phyloP scores from a whole-genome alignment of 768 basidiomycete genomes.

The Boletus tomentosulus region DNA sequence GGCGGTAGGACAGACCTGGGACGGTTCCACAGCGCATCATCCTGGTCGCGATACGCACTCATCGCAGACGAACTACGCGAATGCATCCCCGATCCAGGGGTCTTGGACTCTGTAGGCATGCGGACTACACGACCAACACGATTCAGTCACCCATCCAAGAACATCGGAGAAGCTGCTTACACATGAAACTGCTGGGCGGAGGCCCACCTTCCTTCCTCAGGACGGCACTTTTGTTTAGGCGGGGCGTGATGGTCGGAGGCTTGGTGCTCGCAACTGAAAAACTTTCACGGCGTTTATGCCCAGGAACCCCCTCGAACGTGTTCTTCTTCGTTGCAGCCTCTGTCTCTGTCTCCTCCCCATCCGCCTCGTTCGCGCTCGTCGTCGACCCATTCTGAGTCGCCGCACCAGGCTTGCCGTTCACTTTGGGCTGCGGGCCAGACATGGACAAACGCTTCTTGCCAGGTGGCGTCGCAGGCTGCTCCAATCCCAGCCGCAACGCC shows the following conservation, averaged over 20 bases:
- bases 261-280: constrained; percentile 60
- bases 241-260: constrained; percentile 41
- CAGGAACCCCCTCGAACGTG: constrained; percentile 77
- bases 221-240: constrained; percentile 41
- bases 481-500: constrained; percentile 58
- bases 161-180: constrained; percentile 38
- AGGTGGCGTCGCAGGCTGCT: constrained; percentile 36
- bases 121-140: constrained; percentile 39
- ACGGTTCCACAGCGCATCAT: constrained; percentile 11
- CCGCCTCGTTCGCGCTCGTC: constrained; percentile 25
- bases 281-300: constrained; percentile 75
- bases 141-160: background rate
- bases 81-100: constrained; percentile 33
- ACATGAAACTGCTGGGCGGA: constrained; percentile 67
- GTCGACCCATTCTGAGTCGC: constrained; percentile 8
- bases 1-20: constrained; percentile 24
- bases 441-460: constrained; percentile 37
- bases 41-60: constrained; percentile 25
- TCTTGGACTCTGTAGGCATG: constrained; percentile 37
- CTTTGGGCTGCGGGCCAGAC: constrained; percentile 16
- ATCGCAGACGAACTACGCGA: constrained; percentile 43
- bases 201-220: constrained; percentile 44
- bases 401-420: constrained; percentile 4
- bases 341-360: constrained; percentile 27
- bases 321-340: constrained; percentile 32